Evolutionary conservation across 192 early-diverging fungal species (phyloP).

Genomic region (Umbelopsis sp.): DNA sequence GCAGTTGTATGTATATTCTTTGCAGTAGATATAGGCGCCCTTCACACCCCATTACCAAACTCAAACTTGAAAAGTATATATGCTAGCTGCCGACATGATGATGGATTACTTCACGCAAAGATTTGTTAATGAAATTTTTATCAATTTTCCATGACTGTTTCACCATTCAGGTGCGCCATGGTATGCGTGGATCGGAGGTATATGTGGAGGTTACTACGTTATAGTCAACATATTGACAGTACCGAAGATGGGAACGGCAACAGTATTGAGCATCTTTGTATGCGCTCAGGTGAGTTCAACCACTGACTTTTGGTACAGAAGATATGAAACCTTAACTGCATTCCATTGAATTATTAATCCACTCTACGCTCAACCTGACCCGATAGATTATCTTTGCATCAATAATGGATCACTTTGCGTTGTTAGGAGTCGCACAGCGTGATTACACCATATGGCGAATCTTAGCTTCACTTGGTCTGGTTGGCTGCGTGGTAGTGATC

Average conservation of each 20-base stretch:
- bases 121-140: not conserved
- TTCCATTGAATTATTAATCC: not conserved
- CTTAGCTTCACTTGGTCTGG: conserved; percentile 44
- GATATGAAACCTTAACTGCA: not conserved
- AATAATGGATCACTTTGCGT: conserved; percentile 53
- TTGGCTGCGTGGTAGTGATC: conserved; percentile 49
- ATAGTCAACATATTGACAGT: conserved; percentile 53
- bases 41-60: conserved; percentile 22
- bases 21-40: conserved; percentile 17
- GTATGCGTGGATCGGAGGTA: conserved; percentile 57
- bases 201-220: conserved; percentile 53
- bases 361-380: not conserved
- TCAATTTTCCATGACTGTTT: not conserved
- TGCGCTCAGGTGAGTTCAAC: conserved; percentile 44
- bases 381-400: conserved; percentile 44
- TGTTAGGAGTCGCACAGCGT: conserved; percentile 45
- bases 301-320: not conserved
- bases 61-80: conserved; percentile 16
- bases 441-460: conserved; percentile 47
- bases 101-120: no score
- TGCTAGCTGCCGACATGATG: not conserved
- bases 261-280: conserved; percentile 50
- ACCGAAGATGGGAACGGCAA: conserved; percentile 53
- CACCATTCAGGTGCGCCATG: conserved; percentile 39
- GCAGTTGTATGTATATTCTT: conserved; percentile 29